Evolutionary conservation across 768 basidiomycete species (phyloP), one percentile per base, ranked within the genome.

Genomic region (Boletus sensibilis): DNA sequence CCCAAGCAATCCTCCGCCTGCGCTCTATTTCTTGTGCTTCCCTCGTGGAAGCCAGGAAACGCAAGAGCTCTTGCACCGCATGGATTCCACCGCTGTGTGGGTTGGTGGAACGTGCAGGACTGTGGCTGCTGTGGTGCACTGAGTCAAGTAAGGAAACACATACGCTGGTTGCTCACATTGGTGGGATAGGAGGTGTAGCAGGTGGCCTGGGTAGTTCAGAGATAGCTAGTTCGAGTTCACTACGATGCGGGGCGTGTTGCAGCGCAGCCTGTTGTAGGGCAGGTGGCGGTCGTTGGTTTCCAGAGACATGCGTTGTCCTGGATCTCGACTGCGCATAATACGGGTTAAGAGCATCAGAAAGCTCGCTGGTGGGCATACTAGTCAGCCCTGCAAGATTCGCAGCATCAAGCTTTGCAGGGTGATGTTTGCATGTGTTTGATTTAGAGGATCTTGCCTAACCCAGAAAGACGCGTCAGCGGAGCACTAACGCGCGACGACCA

Each of bases 341-440:
- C 12, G 88, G 88, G 69, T 90, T 91, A 64, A 91, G 84, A 6
- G 89, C 89, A 67, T 91, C 84, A 10, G 85, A 86, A 54, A 91
- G 82, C 71, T 90, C 87, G 75, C 87, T 90, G 57, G 83, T 79
- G 63, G 80, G 75, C 85, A 86, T 86, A 13, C 47, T 27, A 11
- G 50, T 34, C 41, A 40, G 48, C 37, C 39, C 47, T 42, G 41
- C 35, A 7, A 34, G 37, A 37, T 49, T 23, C 23, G 34, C 18
- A 6, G 18, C 53, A 42, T 37, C 37, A 37, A 33, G 37, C 35
- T 12, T 18, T 25, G 34, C 48, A 35, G 41, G 39, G 47, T 29
- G 41, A 56, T 74, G 57, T 74, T 72, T 70, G 55, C 45, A 2
- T 8, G 11, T 72, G 67, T 72, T 74, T 72, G 55, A 62, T 69